A percentile compares a stretch with the other conserved stretches of the same genome.
Evolutionary conservation across 768 basidiomycete species (phyloP).

Genomic region (Neoboletus subvelutipes): DNA sequence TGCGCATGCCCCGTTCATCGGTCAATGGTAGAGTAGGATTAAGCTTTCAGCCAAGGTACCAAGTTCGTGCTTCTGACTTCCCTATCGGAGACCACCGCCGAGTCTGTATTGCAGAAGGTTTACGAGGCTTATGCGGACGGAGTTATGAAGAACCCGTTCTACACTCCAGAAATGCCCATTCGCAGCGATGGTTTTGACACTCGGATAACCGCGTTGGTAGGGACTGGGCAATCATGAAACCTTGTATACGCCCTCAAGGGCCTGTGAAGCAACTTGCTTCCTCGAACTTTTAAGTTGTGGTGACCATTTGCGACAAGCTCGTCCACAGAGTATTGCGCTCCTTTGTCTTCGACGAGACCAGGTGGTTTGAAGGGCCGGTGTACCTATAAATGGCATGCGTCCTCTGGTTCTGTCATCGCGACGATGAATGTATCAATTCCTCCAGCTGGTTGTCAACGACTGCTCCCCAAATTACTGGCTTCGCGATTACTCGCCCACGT

Average conservation of each 20-base stretch:
- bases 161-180: conserved; percentile 99
- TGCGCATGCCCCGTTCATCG: conserved; percentile 30
- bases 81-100: conserved; percentile 67
- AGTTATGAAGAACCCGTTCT: conserved; percentile 99
- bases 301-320: neutral
- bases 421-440: neutral
- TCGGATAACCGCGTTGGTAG: conserved; percentile 61
- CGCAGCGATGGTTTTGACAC: conserved; percentile 86
- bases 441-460: neutral
- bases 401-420: neutral
- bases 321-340: neutral
- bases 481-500: conserved; percentile 18
- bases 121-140: conserved; percentile 94
- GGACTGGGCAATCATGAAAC: conserved; percentile 33
- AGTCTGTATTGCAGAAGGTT: conserved; percentile 71
- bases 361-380: neutral
- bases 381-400: neutral
- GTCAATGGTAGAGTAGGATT: neutral
- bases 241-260: neutral
- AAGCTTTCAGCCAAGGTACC: conserved; percentile 57
- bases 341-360: neutral
- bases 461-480: neutral
- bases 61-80: conserved; percentile 95
- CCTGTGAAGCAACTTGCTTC: neutral
- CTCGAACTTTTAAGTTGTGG: neutral